A percentile compares a stretch with the other conserved stretches of the same genome.
Conservation (phyloP, 176 grass and related monocot species). For the Eragrostis nindensis region DNA sequence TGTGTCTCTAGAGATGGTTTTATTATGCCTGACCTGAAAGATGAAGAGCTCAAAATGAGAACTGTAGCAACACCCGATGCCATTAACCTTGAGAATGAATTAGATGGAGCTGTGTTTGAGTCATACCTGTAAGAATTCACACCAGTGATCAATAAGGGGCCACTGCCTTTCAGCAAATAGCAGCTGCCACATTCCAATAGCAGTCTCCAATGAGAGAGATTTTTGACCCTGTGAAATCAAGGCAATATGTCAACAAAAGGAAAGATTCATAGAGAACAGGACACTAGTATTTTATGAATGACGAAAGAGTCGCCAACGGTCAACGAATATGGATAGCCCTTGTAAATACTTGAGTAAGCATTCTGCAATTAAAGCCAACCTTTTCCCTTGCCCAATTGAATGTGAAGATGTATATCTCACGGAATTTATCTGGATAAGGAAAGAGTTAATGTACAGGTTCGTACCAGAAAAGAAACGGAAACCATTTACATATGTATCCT, state of each 20-base stretch:
- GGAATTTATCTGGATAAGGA: constrained; percentile 84
- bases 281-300: constrained; percentile 11
- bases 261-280: constrained; percentile 28
- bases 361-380: constrained; percentile 43
- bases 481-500: constrained; percentile 31
- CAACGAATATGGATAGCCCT: neutral
- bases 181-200: constrained; percentile 98
- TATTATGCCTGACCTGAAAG: constrained; percentile 92
- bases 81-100: constrained; percentile 34
- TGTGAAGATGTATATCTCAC: constrained; percentile 98
- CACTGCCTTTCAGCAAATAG: constrained; percentile 94
- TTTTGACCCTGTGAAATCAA: constrained; percentile 87
- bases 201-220: constrained; percentile 92
- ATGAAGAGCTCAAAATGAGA: constrained; percentile 23
- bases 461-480: constrained; percentile 34
- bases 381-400: constrained; percentile 98
- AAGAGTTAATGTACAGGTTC: constrained; percentile 42
- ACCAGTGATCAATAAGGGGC: constrained; percentile 94
- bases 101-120: neutral
- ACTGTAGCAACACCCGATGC: neutral
- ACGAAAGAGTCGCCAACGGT: neutral
- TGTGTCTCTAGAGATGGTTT: constrained; percentile 96
- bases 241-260: constrained; percentile 30
- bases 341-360: constrained; percentile 33
- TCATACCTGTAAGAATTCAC: constrained; percentile 88